Percentiles rank a stretch among this genome's conserved stretches.
Evolutionary conservation across 108 stramenopile genomes (phyloP).

Genomic region (Discostella stelligeroides): DNA sequence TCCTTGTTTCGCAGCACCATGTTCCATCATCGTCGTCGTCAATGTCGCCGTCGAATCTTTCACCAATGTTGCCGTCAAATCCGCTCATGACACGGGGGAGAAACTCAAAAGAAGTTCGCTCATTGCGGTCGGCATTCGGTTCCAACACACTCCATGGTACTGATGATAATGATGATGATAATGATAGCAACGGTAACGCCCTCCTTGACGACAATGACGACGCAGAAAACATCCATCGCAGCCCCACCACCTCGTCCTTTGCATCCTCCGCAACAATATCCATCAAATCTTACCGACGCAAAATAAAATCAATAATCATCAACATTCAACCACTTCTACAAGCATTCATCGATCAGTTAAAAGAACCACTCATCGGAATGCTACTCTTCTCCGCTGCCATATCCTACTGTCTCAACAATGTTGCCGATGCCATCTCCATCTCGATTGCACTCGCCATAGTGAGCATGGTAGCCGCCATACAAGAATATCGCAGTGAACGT

Average conservation of each 20-base stretch:
- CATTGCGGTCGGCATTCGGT: slow-evolving; percentile 58
- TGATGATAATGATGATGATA: slow-evolving; percentile 25
- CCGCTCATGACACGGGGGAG: slow-evolving; percentile 72
- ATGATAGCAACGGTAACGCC: neutral
- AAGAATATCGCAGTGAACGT: slow-evolving; percentile 92
- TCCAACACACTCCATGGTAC: slow-evolving; percentile 62
- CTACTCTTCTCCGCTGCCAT: slow-evolving; percentile 86
- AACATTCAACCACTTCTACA: slow-evolving; percentile 49
- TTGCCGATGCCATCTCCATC: slow-evolving; percentile 92
- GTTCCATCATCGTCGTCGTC: no score
- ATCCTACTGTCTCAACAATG: slow-evolving; percentile 82
- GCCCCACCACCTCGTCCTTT: no score
- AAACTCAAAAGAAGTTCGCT: slow-evolving; percentile 46
- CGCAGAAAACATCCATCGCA: no score
- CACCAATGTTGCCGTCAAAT: no score
- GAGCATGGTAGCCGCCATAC: slow-evolving; percentile 91
- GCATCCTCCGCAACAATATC: no score
- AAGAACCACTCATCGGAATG: slow-evolving; percentile 95
- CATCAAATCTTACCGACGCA: no score
- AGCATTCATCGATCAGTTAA: slow-evolving; percentile 82
- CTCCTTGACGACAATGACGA: no score
- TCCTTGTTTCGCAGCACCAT: neutral
- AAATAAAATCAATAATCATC: neutral
- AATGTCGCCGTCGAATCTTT: neutral
- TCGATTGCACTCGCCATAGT: slow-evolving; percentile 92